Conservation (phyloP, 257 asterid species). For the Penstemon eatonii region DNA sequence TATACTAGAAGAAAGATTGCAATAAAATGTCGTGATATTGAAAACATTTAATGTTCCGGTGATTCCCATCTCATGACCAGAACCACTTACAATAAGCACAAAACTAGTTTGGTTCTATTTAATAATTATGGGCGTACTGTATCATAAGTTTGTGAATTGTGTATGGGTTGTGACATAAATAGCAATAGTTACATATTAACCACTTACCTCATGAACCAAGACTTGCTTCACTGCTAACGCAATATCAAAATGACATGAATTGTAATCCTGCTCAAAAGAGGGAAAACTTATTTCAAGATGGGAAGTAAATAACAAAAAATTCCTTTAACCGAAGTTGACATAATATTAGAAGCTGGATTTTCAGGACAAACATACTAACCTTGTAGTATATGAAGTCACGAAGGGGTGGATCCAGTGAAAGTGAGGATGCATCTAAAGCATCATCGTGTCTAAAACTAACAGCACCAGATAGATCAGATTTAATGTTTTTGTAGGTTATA, state of each 20-base stretch:
- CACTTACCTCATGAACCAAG: constrained; percentile 85
- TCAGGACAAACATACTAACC: constrained; percentile 45
- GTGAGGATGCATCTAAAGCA: constrained; percentile 53
- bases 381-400: constrained; percentile 60
- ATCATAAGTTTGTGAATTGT: neutral
- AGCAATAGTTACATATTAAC: neutral
- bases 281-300: neutral
- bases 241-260: constrained; percentile 61
- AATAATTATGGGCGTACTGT: neutral
- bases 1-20: neutral
- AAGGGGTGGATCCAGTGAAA: constrained; percentile 82
- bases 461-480: constrained; percentile 49
- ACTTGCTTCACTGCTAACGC: constrained; percentile 75
- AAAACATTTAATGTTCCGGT: neutral
- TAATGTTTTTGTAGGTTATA: constrained; percentile 68
- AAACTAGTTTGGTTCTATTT: neutral
- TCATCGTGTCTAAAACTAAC: constrained; percentile 43
- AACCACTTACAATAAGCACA: neutral
- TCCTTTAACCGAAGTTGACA: constrained; percentile 13
- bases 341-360: neutral
- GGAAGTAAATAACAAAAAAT: constrained; percentile 16
- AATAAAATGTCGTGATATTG: neutral
- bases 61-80: neutral
- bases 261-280: constrained; percentile 61
- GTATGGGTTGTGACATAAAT: neutral